Evolutionary conservation across 371 early-diverging fungal genomes (phyloP), one percentile per base, ranked within the genome.

Genomic region (Mucor sp.): DNA sequence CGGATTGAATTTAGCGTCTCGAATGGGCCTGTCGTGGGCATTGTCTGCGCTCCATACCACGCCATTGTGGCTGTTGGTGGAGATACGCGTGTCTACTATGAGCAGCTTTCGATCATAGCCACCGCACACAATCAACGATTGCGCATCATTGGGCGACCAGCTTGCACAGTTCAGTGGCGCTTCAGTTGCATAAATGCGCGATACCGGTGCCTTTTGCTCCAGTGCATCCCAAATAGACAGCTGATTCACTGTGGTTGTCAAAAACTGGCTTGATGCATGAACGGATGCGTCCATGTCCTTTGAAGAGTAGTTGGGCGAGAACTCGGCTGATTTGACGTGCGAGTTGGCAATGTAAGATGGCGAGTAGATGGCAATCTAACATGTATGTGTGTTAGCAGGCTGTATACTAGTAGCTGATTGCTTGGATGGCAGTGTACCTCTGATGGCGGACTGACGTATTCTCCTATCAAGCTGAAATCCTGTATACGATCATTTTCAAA

Each of bases 1-100:
- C 12, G 93, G 90, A 66, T 83, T 90, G 78, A 92, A 92, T 41
- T 85, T 69, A 5, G 89, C 80, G 44, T 88, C 86, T 6, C 77
- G 84, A 11, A 93, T 83, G 11, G 87, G 66, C 4, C 67, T 74
- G 25, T 66, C 66, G 55, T 82, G 85, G 0, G 79, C 78, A 28
- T 72, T 60, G 8, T 60, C 35, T 4, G 67, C 72, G 25, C 59
- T 62, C 80, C 79, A 79, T 0, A 72, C 78, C 25, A 67, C 41
- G 4, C 58, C 41, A 8, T 50, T 50, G 5, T 44, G 25, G 41
- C 35, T 35, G 12, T 41, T 27, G 17, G 58, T 39, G 9, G 67
- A 17, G 3, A 66, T 39, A 4, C 82, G 50, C 1, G 61, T 66
- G 37, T 82, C 82, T 0, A 77, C 64, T 2, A 82, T 64, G n/a